phyloP scores from a whole-genome alignment of 257 asterid genomes.

The Datura wrightii region DNA sequence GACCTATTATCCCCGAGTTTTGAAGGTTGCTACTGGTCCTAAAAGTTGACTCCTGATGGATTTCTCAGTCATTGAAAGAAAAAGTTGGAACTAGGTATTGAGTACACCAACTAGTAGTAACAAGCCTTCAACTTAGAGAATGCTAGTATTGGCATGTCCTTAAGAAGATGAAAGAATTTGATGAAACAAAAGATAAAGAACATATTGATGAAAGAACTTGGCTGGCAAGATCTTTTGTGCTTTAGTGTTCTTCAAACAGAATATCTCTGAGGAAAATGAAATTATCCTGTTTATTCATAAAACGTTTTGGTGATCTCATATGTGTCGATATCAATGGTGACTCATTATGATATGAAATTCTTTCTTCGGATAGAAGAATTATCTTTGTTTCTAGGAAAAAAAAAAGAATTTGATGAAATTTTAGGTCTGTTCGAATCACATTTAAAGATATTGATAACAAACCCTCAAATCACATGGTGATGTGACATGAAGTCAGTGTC shows the following conservation, averaged over 20 bases:
- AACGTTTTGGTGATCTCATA: background rate
- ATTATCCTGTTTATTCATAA: background rate
- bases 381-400: background rate
- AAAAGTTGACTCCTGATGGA: background rate
- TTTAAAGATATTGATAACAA: background rate
- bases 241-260: background rate
- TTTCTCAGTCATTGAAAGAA: background rate
- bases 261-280: background rate
- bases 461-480: background rate
- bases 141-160: background rate
- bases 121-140: background rate
- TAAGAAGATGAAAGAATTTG: background rate
- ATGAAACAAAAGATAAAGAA: background rate
- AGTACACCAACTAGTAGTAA: background rate
- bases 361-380: background rate
- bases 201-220: background rate
- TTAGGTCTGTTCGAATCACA: background rate
- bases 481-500: background rate
- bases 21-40: background rate
- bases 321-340: background rate
- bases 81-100: background rate
- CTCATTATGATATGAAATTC: background rate
- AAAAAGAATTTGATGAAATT: background rate
- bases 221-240: background rate
- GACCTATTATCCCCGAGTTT: background rate